Conservation (phyloP, 176 grass and related monocot genomes). For the Eleusine coracana region DNA sequence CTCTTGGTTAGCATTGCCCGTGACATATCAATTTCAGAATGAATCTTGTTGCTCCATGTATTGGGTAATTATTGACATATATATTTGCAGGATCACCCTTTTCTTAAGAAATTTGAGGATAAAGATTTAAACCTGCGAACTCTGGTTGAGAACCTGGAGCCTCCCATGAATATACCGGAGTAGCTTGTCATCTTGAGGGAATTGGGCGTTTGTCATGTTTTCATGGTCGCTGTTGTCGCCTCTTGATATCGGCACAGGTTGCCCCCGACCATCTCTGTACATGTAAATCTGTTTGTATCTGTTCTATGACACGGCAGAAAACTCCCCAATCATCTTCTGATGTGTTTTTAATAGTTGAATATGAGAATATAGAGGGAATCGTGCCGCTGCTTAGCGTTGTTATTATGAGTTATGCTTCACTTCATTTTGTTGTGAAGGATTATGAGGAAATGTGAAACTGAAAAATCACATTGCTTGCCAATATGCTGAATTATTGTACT, state of each 20-base stretch:
- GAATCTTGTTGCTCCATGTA: background rate
- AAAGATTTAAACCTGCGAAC: conserved; percentile 78
- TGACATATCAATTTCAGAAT: background rate
- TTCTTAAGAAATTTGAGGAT: conserved; percentile 91
- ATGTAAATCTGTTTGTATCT: conserved; percentile 18
- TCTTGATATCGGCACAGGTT: background rate
- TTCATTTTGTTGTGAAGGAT: background rate
- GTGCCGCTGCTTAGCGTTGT: background rate
- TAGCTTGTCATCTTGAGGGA: background rate
- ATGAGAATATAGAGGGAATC: conserved; percentile 10
- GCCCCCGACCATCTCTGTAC: background rate
- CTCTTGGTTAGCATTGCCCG: conserved; percentile 74
- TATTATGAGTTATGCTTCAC: background rate
- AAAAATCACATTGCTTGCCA: background rate
- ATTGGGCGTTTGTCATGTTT: background rate
- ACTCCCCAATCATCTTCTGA: background rate
- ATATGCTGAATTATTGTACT: background rate
- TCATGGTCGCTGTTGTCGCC: background rate
- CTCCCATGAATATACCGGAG: conserved; percentile 77
- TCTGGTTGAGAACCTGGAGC: conserved; percentile 71
- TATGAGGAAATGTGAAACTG: background rate
- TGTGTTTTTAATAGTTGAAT: background rate
- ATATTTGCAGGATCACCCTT: conserved; percentile 69
- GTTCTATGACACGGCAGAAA: conserved; percentile 12
- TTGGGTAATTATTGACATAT: background rate